Percentiles rank a stretch among this genome's conserved stretches.
These are phyloP conservation scores for Botryosphaeria dothidea DNA, from an alignment of 2,329 filamentous ascomycete genomes.

Conservation along the genomic window DNA sequence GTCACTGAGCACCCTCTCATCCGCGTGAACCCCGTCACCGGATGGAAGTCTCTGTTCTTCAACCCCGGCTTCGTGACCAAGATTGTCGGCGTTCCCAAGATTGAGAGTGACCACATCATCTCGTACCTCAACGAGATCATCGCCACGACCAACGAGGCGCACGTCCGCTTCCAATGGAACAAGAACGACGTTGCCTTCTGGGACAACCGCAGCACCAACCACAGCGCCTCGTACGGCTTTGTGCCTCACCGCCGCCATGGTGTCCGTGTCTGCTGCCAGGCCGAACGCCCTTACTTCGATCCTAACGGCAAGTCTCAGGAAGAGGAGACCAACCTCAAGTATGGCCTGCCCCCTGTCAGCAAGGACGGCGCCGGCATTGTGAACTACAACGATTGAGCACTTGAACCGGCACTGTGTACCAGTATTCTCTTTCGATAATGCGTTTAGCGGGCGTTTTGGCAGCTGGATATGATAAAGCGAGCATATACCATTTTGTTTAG, in stretches of 20 bases:
- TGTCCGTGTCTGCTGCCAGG: slow-evolving; percentile 50
- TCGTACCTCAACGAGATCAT: slow-evolving; percentile 56
- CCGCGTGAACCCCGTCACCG: slow-evolving; percentile 62
- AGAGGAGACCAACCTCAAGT: slow-evolving; percentile 51
- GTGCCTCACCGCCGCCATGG: slow-evolving; percentile 58
- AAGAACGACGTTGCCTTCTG: slow-evolving; percentile 67
- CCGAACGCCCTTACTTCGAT: slow-evolving; percentile 49
- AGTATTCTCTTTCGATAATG: neutral
- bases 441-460: slow-evolving; percentile 13
- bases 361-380: slow-evolving; percentile 58
- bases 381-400: slow-evolving; percentile 56
- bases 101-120: slow-evolving; percentile 56
- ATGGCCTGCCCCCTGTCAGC: slow-evolving; percentile 53
- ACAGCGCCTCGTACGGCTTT: slow-evolving; percentile 59
- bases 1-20: slow-evolving; percentile 59
- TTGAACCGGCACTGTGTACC: no score
- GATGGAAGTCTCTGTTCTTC: slow-evolving; percentile 63
- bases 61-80: slow-evolving; percentile 60
- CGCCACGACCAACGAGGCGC: slow-evolving; percentile 64
- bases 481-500: slow-evolving; percentile 6
- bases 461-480: neutral
- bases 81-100: slow-evolving; percentile 60
- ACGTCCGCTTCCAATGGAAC: slow-evolving; percentile 67
- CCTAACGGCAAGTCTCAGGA: slow-evolving; percentile 53
- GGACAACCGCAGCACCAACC: slow-evolving; percentile 63